These are phyloP conservation scores for Xylaria curta DNA, from an alignment of 495 filamentous ascomycete species.

Conservation along the genomic window DNA sequence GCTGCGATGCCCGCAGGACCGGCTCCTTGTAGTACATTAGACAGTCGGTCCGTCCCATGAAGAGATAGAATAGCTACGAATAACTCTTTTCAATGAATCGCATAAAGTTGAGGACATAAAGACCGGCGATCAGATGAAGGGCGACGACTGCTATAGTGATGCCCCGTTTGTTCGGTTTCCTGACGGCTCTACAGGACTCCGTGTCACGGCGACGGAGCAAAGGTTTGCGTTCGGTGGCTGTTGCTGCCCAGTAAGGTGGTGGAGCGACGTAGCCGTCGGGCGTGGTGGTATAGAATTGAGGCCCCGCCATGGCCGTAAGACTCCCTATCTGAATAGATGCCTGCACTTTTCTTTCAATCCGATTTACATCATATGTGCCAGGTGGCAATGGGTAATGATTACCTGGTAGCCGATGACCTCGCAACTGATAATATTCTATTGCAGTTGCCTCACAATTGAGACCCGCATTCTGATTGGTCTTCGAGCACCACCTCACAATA, in stretches of 20 bases:
- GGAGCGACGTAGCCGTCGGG: background rate
- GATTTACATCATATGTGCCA: background rate
- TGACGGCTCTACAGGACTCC: background rate
- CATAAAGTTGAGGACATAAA: background rate
- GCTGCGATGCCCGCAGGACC: constrained; percentile 41
- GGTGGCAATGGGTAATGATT: background rate
- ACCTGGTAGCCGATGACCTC: background rate
- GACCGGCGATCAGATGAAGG: background rate
- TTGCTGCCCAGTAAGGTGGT: background rate
- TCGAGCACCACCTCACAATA: too few species aligned
- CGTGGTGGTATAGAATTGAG: background rate
- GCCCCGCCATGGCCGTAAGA: background rate
- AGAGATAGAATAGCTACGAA: background rate
- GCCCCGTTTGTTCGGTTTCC: background rate
- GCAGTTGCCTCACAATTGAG: background rate
- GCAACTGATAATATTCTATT: background rate
- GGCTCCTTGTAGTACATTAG: constrained; percentile 28
- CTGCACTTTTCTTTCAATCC: background rate
- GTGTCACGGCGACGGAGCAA: background rate
- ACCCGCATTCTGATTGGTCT: too few species aligned
- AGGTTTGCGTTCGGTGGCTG: background rate
- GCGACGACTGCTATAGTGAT: background rate
- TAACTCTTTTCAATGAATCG: too few species aligned
- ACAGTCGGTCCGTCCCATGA: background rate
- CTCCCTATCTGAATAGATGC: background rate